These are phyloP conservation scores for Articulospora tetracladia DNA, from an alignment of 495 filamentous ascomycete species.

Conservation along the genomic window DNA sequence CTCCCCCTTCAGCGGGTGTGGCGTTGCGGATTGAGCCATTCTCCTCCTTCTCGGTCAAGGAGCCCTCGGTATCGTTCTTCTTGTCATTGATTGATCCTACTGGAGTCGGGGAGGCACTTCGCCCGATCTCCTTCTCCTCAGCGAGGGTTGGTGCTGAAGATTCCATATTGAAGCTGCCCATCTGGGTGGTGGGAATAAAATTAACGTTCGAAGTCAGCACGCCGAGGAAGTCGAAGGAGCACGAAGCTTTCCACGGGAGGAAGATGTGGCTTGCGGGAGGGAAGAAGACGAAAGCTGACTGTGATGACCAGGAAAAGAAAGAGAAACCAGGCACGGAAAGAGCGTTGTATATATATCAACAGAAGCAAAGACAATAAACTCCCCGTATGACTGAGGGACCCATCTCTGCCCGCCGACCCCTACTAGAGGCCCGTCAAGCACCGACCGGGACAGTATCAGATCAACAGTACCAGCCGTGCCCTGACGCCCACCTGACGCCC, in stretches of 20 bases:
- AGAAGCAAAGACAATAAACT: neutral
- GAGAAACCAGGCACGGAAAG: neutral
- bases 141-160: conserved; percentile 20
- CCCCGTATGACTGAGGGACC: neutral
- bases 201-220: neutral
- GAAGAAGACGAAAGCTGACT: neutral
- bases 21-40: conserved; percentile 2
- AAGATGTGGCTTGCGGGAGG: too few species aligned
- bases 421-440: too few species aligned
- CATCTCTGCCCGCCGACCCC: too few species aligned
- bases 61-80: conserved; percentile 1
- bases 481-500: too few species aligned
- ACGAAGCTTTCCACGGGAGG: neutral
- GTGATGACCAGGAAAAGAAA: neutral
- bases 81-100: conserved; percentile 13
- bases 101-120: conserved; percentile 10
- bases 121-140: conserved; percentile 17
- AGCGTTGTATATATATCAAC: neutral
- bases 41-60: conserved; percentile 20
- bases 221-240: neutral
- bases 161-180: conserved; percentile 12
- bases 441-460: too few species aligned
- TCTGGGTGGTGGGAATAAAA: neutral
- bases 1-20: neutral
- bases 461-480: too few species aligned